Percentiles rank a stretch among this genome's conserved stretches.
phyloP scores from a whole-genome alignment of 2,329 filamentous ascomycete genomes.

The Fonsecaea nubica region DNA sequence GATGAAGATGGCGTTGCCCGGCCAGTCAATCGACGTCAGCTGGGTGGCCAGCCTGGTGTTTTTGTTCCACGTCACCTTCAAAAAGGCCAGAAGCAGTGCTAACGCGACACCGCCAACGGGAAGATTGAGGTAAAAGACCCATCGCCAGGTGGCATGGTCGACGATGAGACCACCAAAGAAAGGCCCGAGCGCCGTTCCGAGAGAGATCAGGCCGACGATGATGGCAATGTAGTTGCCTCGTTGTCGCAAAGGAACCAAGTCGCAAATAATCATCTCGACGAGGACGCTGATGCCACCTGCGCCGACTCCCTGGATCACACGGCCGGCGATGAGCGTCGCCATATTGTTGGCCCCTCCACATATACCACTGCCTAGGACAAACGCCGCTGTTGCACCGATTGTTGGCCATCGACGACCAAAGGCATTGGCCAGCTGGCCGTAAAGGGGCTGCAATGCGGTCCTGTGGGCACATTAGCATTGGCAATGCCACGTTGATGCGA shows the following conservation, averaged over 20 bases:
- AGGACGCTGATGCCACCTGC: conserved; percentile 55
- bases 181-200: conserved; percentile 42
- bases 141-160: conserved; percentile 39
- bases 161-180: conserved; percentile 53
- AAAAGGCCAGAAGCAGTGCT: conserved; percentile 44
- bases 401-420: conserved; percentile 57
- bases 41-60: conserved; percentile 41
- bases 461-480: conserved; percentile 17
- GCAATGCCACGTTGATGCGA: neutral
- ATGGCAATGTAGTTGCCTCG: conserved; percentile 45
- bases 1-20: conserved; percentile 50
- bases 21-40: conserved; percentile 49
- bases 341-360: conserved; percentile 55
- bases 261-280: conserved; percentile 58
- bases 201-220: conserved; percentile 41
- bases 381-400: conserved; percentile 54
- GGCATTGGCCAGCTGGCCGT: conserved; percentile 59
- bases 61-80: conserved; percentile 40
- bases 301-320: conserved; percentile 60
- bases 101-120: conserved; percentile 42
- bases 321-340: conserved; percentile 47
- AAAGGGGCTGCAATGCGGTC: conserved; percentile 57
- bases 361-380: conserved; percentile 61
- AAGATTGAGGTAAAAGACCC: conserved; percentile 55
- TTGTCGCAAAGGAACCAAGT: conserved; percentile 50